phyloP scores from a whole-genome alignment of 768 basidiomycete genomes.

The Pisolithus microcarpus region DNA sequence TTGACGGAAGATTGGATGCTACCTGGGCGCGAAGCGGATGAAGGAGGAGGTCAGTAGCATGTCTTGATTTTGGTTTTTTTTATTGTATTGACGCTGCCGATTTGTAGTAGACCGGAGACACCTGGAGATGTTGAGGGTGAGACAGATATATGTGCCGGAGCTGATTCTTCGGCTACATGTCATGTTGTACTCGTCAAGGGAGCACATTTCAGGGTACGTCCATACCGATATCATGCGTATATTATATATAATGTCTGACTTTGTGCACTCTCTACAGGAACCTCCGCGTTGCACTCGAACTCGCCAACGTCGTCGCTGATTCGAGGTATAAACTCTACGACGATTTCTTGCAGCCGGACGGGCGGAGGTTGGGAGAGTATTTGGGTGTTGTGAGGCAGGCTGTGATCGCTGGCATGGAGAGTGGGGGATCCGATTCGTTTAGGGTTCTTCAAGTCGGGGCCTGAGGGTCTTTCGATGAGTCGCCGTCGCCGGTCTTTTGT shows the following conservation, averaged over 20 bases:
- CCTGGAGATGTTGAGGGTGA: conserved; percentile 69
- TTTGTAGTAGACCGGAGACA: conserved; percentile 44
- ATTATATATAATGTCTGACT: conserved; percentile 1
- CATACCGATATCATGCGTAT: too few species aligned
- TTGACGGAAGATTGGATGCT: conserved; percentile 76
- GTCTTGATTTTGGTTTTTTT: neutral
- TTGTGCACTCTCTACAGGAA: conserved; percentile 54
- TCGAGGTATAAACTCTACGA: conserved; percentile 80
- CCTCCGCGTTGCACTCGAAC: conserved; percentile 63
- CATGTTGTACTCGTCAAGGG: conserved; percentile 56
- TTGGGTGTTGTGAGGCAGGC: conserved; percentile 66
- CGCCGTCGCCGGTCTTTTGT: too few species aligned
- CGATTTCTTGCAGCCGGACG: conserved; percentile 63
- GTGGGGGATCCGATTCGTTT: conserved; percentile 74
- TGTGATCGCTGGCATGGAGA: conserved; percentile 62
- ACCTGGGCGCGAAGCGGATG: conserved; percentile 41
- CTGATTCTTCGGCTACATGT: conserved; percentile 80
- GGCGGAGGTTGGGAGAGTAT: conserved; percentile 63
- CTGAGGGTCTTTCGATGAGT: too few species aligned
- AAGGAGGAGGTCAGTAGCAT: conserved; percentile 24
- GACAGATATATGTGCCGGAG: conserved; percentile 86
- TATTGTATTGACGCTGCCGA: neutral
- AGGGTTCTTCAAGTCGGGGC: conserved; percentile 26
- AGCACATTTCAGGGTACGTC: conserved; percentile 61
- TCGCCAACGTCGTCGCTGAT: conserved; percentile 84